phyloP scores from a whole-genome alignment of 2,329 filamentous ascomycete species.

The Aspergillus sp. region DNA sequence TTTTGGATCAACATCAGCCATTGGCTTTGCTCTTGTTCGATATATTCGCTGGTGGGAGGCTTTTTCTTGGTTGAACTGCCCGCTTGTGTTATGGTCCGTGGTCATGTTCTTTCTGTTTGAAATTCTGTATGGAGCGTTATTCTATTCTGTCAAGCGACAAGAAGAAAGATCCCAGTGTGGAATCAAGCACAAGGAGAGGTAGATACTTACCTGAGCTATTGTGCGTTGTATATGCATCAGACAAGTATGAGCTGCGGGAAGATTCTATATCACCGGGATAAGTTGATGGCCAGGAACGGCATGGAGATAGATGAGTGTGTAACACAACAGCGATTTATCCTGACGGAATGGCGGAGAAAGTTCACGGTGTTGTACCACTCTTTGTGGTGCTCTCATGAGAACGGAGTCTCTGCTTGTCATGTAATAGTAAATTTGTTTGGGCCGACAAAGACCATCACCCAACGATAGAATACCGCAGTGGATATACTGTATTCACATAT shows the following conservation, averaged over 20 bases:
- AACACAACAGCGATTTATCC: neutral
- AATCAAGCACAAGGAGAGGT: conserved; percentile 4
- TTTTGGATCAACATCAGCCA: conserved; percentile 12
- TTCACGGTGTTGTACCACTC: neutral
- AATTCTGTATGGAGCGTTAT: conserved; percentile 12
- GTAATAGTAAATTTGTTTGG: neutral
- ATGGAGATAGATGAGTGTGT: neutral
- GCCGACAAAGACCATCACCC: too few species aligned
- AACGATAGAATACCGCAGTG: too few species aligned
- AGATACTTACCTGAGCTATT: neutral
- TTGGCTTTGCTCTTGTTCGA: conserved; percentile 14
- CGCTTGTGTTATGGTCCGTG: conserved; percentile 15
- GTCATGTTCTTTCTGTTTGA: conserved; percentile 14
- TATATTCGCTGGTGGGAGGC: conserved; percentile 16
- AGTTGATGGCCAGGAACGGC: neutral
- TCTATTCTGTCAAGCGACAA: conserved; percentile 10
- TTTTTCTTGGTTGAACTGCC: conserved; percentile 17
- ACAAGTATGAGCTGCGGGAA: neutral
- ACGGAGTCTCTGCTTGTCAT: neutral
- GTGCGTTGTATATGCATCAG: neutral
- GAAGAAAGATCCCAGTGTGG: conserved; percentile 1
- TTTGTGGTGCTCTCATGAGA: neutral
- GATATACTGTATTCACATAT: neutral
- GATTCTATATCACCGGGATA: neutral
- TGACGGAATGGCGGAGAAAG: neutral